Conservation (phyloP, 495 filamentous ascomycete genomes). For the Aspergillus affinis region DNA sequence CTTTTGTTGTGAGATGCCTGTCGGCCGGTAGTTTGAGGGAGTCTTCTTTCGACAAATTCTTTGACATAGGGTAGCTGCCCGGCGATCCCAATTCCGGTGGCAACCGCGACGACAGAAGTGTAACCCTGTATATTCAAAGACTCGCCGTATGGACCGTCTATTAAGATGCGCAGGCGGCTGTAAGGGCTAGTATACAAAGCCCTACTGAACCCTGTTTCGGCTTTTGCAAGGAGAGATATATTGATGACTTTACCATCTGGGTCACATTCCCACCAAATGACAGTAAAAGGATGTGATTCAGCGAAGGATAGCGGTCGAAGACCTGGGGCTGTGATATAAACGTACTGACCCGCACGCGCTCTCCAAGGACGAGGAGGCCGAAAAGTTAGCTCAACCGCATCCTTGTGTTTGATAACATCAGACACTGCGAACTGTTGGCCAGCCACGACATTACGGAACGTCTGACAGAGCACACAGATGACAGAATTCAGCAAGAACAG, state of each 20-base stretch:
- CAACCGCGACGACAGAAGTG: neutral
- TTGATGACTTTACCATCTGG: neutral
- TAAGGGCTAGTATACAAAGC: neutral
- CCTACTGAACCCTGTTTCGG: neutral
- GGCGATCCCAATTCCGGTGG: neutral
- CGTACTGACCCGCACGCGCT: neutral
- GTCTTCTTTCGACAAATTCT: neutral
- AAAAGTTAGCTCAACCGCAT: constrained; percentile 1
- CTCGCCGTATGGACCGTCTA: neutral
- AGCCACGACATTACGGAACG: neutral
- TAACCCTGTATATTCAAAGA: neutral
- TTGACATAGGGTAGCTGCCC: neutral
- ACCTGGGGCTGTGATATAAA: neutral
- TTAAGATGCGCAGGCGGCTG: neutral
- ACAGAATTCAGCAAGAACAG: neutral
- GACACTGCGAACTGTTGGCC: neutral
- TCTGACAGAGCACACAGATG: neutral
- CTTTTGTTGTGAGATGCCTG: neutral
- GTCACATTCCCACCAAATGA: neutral
- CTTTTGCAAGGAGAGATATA: neutral
- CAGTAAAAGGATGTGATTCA: neutral
- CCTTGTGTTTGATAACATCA: neutral
- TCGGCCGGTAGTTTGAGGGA: neutral
- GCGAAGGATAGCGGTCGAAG: neutral
- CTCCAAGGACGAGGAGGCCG: constrained; percentile 1